Percentiles rank a stretch among this genome's conserved stretches.
These are phyloP conservation scores for Ramichloridium luteum DNA, from an alignment of 2,329 filamentous ascomycete genomes.

Conservation along the genomic window DNA sequence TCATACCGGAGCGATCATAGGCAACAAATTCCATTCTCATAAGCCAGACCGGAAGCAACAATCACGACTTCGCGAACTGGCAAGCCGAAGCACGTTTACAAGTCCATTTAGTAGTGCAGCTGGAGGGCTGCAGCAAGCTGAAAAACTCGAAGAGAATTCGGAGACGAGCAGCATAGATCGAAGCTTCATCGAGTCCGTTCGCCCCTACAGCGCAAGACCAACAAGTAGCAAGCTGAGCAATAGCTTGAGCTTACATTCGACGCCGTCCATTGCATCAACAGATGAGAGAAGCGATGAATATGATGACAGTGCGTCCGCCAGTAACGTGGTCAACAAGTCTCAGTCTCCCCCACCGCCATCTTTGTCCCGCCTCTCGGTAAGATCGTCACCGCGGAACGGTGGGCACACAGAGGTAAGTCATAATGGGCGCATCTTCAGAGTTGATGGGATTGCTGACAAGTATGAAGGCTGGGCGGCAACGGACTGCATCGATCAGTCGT, in stretches of 20 bases:
- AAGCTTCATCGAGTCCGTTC: slow-evolving; percentile 13
- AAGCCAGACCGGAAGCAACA: slow-evolving; percentile 70
- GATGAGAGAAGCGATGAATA: too few species aligned
- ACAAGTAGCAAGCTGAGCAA: slow-evolving; percentile 18
- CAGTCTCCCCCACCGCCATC: neutral
- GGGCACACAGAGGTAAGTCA: slow-evolving; percentile 5
- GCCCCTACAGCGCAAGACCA: slow-evolving; percentile 19
- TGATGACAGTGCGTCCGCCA: too few species aligned
- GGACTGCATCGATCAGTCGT: slow-evolving; percentile 18
- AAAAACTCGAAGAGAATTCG: slow-evolving; percentile 10
- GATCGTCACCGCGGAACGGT: neutral
- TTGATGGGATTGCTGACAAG: neutral
- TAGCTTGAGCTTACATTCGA: too few species aligned
- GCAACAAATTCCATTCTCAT: slow-evolving; percentile 90
- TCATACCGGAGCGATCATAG: slow-evolving; percentile 89
- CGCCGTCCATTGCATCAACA: too few species aligned
- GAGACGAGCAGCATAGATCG: slow-evolving; percentile 18
- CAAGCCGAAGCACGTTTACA: slow-evolving; percentile 60
- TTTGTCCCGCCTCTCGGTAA: neutral
- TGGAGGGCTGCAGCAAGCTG: slow-evolving; percentile 4
- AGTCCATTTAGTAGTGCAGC: slow-evolving; percentile 10
- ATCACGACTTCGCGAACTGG: slow-evolving; percentile 67
- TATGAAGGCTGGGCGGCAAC: slow-evolving; percentile 8
- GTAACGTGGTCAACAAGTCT: too few species aligned
- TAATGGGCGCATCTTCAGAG: slow-evolving; percentile 2